phyloP scores from a whole-genome alignment of 2,329 filamentous ascomycete genomes.

The Penicillium sp. region DNA sequence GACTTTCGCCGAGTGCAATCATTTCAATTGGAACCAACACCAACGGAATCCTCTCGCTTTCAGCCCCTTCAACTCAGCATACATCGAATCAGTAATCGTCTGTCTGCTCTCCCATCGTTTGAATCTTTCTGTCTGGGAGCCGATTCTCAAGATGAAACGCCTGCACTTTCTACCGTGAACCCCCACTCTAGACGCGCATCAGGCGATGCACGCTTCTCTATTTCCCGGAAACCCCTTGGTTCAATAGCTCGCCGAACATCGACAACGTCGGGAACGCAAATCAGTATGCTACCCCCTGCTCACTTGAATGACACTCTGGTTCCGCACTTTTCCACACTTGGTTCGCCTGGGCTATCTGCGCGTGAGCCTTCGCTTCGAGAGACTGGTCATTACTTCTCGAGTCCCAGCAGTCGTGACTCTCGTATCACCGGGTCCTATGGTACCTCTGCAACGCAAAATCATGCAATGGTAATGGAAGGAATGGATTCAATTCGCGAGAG shows the following conservation, averaged over 20 bases:
- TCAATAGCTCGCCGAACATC: slow-evolving; percentile 27
- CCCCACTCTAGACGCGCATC: slow-evolving; percentile 16
- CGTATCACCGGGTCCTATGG: no score
- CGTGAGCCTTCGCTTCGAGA: no score
- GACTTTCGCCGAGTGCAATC: slow-evolving; percentile 37
- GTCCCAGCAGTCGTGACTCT: no score
- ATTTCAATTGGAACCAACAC: slow-evolving; percentile 14
- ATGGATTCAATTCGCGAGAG: no score
- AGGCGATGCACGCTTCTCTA: slow-evolving; percentile 23
- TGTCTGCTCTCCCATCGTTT: slow-evolving; percentile 43
- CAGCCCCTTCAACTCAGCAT: slow-evolving; percentile 45
- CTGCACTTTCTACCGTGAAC: slow-evolving; percentile 23
- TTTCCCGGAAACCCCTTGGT: slow-evolving; percentile 36
- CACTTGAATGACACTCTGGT: slow-evolving; percentile 21
- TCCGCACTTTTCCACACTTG: slow-evolving; percentile 25
- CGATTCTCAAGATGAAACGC: slow-evolving; percentile 19
- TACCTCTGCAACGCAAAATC: no score
- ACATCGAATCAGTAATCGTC: slow-evolving; percentile 38
- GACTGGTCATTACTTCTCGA: no score
- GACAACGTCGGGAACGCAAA: slow-evolving; percentile 18
- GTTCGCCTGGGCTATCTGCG: no score
- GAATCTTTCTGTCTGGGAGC: slow-evolving; percentile 33
- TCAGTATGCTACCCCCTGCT: slow-evolving; percentile 14
- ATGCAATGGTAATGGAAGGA: no score
- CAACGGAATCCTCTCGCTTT: slow-evolving; percentile 20